These are phyloP conservation scores for Pseudonitzschia multiseries DNA, from an alignment of 108 stramenopile species.

Conservation along the genomic window DNA sequence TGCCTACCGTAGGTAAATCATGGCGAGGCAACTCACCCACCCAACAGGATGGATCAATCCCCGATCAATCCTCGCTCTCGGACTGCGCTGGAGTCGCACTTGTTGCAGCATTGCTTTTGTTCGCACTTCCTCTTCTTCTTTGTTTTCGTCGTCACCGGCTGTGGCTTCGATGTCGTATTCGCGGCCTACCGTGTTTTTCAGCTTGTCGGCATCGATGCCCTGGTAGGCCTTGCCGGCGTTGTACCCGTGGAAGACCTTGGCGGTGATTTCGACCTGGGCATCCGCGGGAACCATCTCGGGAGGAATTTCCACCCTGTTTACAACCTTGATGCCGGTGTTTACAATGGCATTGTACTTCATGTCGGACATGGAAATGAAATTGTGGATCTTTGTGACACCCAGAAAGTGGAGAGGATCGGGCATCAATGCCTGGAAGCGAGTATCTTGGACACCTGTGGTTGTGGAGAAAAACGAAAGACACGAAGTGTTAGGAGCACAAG, in stretches of 20 bases:
- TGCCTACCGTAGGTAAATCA: no score
- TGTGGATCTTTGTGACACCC: conserved; percentile 94
- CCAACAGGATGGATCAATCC: no score
- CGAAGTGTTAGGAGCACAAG: no score
- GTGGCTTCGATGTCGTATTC: conserved; percentile 33
- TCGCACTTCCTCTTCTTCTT: no score
- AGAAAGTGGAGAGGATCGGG: conserved; percentile 97
- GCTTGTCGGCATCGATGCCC: conserved; percentile 76
- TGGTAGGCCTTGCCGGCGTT: conserved; percentile 92
- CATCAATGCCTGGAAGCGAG: conserved; percentile 97
- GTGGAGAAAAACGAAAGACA: background rate
- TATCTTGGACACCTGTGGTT: conserved; percentile 84
- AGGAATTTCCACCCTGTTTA: conserved; percentile 98
- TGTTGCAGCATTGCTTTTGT: background rate
- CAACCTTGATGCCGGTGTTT: conserved; percentile 93
- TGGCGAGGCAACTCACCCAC: no score
- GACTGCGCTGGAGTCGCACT: no score
- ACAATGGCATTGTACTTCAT: conserved; percentile 99
- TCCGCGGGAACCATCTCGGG: conserved; percentile 95
- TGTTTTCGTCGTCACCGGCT: background rate
- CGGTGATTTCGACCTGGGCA: conserved; percentile 99
- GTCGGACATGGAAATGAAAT: conserved; percentile 98
- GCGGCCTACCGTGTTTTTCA: conserved; percentile 89
- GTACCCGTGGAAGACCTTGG: conserved; percentile 98
- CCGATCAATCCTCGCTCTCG: no score